Percentiles rank a stretch among this genome's conserved stretches.
Evolutionary conservation across 2,329 filamentous ascomycete genomes (phyloP).

Genomic region (Fusarium sp.): DNA sequence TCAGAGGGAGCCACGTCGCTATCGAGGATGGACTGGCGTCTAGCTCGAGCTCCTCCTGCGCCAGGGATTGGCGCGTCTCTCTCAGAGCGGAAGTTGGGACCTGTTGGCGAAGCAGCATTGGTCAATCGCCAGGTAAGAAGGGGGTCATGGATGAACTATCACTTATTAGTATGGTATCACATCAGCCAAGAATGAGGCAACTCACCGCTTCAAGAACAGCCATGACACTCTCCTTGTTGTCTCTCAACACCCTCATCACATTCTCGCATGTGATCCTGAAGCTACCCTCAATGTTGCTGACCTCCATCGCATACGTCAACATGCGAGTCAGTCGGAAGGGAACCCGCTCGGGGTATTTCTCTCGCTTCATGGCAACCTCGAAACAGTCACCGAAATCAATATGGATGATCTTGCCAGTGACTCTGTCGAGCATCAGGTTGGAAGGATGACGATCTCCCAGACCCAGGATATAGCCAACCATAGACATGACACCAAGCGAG

Average conservation of each 20-base stretch:
- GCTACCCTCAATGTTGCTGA: slow-evolving; percentile 98
- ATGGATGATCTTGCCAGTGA: slow-evolving; percentile 97
- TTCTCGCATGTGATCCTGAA: slow-evolving; percentile 99
- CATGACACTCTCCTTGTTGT: slow-evolving; percentile 99
- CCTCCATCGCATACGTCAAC: slow-evolving; percentile 99
- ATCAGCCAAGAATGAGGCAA: slow-evolving; percentile 39
- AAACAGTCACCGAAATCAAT: slow-evolving; percentile 99
- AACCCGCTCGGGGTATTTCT: slow-evolving; percentile 97
- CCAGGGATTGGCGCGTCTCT: slow-evolving; percentile 65
- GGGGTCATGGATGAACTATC: slow-evolving; percentile 97
- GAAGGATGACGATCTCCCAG: slow-evolving; percentile 97
- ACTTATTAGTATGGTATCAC: slow-evolving; percentile 4
- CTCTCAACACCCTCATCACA: slow-evolving; percentile 94
- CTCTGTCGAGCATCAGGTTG: slow-evolving; percentile 95
- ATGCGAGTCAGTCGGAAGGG: slow-evolving; percentile 98
- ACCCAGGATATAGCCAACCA: slow-evolving; percentile 99
- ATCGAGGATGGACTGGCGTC: slow-evolving; percentile 78
- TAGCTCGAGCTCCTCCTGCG: slow-evolving; percentile 62
- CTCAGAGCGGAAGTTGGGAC: slow-evolving; percentile 75
- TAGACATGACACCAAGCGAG: slow-evolving; percentile 98
- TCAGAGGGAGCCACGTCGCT: slow-evolving; percentile 69
- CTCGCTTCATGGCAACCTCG: slow-evolving; percentile 98
- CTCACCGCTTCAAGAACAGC: slow-evolving; percentile 96
- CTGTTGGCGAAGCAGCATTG: slow-evolving; percentile 70
- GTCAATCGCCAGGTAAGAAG: slow-evolving; percentile 95